phyloP scores from a whole-genome alignment of 176 grass and related monocot species.

The Aegilops longissima region DNA sequence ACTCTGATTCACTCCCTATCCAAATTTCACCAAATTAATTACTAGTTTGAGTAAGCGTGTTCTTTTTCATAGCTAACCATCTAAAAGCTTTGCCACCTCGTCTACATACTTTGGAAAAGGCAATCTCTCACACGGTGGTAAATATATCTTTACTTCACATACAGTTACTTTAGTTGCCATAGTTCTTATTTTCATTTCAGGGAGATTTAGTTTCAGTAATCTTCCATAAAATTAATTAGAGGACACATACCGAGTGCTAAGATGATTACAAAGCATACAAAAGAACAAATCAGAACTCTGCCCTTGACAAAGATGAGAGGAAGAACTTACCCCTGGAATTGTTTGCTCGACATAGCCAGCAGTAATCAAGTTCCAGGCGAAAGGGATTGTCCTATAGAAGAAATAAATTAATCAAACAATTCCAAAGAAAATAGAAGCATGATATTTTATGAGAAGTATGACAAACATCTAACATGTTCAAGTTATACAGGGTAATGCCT shows the following conservation, averaged over 20 bases:
- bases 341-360: slow-evolving; percentile 95
- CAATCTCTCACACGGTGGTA: neutral
- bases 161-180: neutral
- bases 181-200: neutral
- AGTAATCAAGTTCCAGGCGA: slow-evolving; percentile 95
- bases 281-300: neutral
- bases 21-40: neutral
- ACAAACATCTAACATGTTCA: neutral
- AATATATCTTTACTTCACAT: neutral
- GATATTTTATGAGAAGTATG: neutral
- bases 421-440: neutral
- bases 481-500: neutral
- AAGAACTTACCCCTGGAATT: slow-evolving; percentile 71
- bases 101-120: neutral
- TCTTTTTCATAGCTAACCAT: neutral
- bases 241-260: neutral
- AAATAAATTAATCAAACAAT: slow-evolving; percentile 11
- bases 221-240: neutral
- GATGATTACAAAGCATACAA: neutral
- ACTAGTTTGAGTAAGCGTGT: neutral
- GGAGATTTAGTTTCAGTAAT: neutral
- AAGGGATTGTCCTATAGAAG: slow-evolving; percentile 78
- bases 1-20: neutral
- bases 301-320: neutral
- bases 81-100: neutral